Percentiles rank a stretch among this genome's conserved stretches.
Conservation (phyloP, 2,329 filamentous ascomycete species). For the Trichoderma atrobrunneum region DNA sequence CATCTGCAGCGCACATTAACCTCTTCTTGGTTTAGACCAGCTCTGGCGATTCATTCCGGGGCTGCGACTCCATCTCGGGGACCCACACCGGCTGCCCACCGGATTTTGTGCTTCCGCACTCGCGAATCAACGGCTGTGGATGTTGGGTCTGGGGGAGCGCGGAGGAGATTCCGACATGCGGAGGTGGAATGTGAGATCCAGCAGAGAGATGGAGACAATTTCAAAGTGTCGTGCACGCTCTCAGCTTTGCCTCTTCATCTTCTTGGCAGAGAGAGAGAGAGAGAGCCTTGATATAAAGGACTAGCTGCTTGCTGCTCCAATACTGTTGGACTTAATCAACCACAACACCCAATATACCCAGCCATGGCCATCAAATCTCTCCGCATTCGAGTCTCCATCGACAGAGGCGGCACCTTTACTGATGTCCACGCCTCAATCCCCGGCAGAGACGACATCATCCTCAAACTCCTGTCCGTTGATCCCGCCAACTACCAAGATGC, state of each 20-base stretch:
- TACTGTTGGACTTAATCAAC: background rate
- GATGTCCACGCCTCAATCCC: constrained; percentile 67
- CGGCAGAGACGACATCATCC: constrained; percentile 64
- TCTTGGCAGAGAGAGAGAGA: background rate
- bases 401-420: constrained; percentile 57
- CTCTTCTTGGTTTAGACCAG: background rate
- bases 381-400: constrained; percentile 34
- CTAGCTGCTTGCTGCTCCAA: background rate
- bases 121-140: background rate
- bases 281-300: background rate
- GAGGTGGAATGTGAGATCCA: background rate
- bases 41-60: background rate
- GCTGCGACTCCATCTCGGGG: constrained; percentile 10
- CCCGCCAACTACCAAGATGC: constrained; percentile 71
- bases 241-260: background rate
- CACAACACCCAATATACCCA: constrained; percentile 4
- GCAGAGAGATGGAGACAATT: background rate
- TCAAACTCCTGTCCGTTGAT: constrained; percentile 71
- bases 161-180: background rate
- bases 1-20: background rate
- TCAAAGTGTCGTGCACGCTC: background rate
- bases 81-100: constrained; percentile 4
- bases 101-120: background rate
- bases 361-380: constrained; percentile 27
- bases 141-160: background rate